Evolutionary conservation across 768 basidiomycete species (phyloP), one percentile per base, ranked within the genome.

Genomic region (Lentinula edodes): DNA sequence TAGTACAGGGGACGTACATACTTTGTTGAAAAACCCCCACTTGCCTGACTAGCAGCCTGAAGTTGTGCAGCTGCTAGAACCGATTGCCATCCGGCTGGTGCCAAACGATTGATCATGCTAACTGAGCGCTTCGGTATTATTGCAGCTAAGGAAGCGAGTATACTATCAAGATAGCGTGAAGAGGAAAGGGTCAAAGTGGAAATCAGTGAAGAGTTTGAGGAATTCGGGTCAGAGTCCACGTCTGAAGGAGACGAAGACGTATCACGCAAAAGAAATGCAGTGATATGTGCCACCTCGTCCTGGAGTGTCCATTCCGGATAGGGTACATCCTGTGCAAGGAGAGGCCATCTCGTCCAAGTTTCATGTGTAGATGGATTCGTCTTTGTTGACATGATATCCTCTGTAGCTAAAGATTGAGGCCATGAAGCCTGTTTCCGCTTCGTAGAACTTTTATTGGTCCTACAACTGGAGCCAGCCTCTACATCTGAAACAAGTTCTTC

Each of bases 301-400:
- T 85, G 79, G 20, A 93, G 73, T 8, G 73, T 73, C 86, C 87
- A 92, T 72, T 90, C 85, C 1, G 91, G 89, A 8, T 82, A 74
- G 23, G 79, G 75, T 15, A 89, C 80, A 66, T 92, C 88, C 15
- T 76, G 75, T 3, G 77, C 66, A 16, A 84, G 78, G 55, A 91
- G 79, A 1, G 91, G 91, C 91, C 91, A 93, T 6, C 84, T 77
- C 0, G 90, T 90, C 89, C 89, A 91, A 0, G 74, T 75, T 66
- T 88, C 68, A 71, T 70, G 63, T 56, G 39, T 51, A 15, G 34
- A 18, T 32, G 42, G 6, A 34, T 53, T 36, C 36, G 58, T 58
- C 13, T 16, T 41, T 43, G 54, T 6, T 6, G 13, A 3, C 23
- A 42, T 45, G 18, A 6, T 18, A 10, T 54, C 35, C 13, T 42